Base-by-base conservation (phyloP, 2,329 filamentous ascomycete species). In the Penicillium corylophilum region DNA sequence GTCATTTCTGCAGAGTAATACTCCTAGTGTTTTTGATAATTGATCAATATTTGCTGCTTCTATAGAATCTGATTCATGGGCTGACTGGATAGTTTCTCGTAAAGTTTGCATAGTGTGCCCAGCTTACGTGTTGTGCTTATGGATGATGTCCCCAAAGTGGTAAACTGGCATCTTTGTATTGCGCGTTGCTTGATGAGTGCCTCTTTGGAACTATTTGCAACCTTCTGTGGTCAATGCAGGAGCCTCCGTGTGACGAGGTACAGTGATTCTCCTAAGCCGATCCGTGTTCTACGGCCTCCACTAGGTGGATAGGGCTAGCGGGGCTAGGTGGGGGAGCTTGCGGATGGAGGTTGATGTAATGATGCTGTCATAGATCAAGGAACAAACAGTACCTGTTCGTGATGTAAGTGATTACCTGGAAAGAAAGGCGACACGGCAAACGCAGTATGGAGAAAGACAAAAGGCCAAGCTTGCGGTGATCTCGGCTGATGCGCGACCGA, bases 391-490 rank as follows among this genome's bases (percentile, higher is more conserved):
- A n/a, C n/a, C n/a, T n/a, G n/a, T n/a, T n/a, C n/a, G n/a, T n/a
- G n/a, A n/a, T n/a, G n/a, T n/a, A n/a, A n/a, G n/a, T n/a, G n/a
- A n/a, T n/a, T n/a, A n/a, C n/a, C n/a, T n/a, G n/a, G n/a, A n/a
- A n/a, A n/a, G n/a, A n/a, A n/a, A n/a, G n/a, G n/a, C n/a, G n/a
- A n/a, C n/a, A n/a, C n/a, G n/a, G n/a, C n/a, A n/a, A n/a, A n/a
- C n/a, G n/a, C n/a, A n/a, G n/a, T 18, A 31, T 40, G 36, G 22
- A 46, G 23, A 13, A 1, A 79, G 56, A n/a, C n/a, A 70, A 76
- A 1, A 82, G 82, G 2, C 45, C 13, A 38, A 38, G 35, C 35
- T 38, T 22, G 12, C n/a, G 18, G 35, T 28, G 26, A 20, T 18
- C 35, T 20, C 16, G 35, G 18, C 35, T 18, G 9, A 1, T 9